Evolutionary conservation across 805 yeast genomes (phyloP).

Genomic region (Wickerhamiella shivajii): DNA sequence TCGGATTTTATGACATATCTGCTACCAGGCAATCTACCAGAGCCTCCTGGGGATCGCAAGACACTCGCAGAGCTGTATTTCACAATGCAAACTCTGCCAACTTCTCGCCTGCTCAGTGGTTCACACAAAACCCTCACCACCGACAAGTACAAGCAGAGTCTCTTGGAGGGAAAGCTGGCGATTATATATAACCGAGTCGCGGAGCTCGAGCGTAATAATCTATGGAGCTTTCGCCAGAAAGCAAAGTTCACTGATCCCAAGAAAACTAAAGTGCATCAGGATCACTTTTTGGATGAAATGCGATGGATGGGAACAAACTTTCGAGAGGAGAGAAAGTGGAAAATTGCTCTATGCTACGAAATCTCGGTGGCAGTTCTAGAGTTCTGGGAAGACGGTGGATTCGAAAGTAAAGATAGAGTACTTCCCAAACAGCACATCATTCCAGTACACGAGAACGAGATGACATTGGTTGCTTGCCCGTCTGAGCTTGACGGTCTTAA

Average conservation of each 20-base stretch:
- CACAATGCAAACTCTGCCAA: constrained; percentile 74
- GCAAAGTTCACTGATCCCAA: constrained; percentile 54
- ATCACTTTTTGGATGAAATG: constrained; percentile 56
- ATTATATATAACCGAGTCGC: constrained; percentile 84
- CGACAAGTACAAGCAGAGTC: constrained; percentile 68
- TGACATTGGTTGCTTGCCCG: too few relatives aligned
- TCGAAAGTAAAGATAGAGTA: too few relatives aligned
- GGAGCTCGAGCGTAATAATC: constrained; percentile 70
- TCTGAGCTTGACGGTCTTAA: too few relatives aligned
- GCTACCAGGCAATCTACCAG: constrained; percentile 25
- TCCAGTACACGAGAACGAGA: too few relatives aligned
- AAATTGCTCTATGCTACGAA: constrained; percentile 47
- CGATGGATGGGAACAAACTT: constrained; percentile 74
- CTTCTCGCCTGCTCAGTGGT: constrained; percentile 64
- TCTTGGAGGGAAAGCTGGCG: constrained; percentile 81
- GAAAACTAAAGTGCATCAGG: constrained; percentile 47
- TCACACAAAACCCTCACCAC: constrained; percentile 80
- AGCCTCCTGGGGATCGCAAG: constrained; percentile 21
- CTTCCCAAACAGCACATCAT: too few relatives aligned
- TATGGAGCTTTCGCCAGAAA: constrained; percentile 89
- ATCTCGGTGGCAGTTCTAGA: neutral
- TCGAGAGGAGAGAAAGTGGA: constrained; percentile 53
- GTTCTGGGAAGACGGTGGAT: neutral
- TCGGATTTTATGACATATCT: constrained; percentile 18
- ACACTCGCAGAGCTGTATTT: constrained; percentile 76